These are phyloP conservation scores for Saccharomycopsis hybrid DNA, from an alignment of 1,139 yeast species.

Conservation along the genomic window DNA sequence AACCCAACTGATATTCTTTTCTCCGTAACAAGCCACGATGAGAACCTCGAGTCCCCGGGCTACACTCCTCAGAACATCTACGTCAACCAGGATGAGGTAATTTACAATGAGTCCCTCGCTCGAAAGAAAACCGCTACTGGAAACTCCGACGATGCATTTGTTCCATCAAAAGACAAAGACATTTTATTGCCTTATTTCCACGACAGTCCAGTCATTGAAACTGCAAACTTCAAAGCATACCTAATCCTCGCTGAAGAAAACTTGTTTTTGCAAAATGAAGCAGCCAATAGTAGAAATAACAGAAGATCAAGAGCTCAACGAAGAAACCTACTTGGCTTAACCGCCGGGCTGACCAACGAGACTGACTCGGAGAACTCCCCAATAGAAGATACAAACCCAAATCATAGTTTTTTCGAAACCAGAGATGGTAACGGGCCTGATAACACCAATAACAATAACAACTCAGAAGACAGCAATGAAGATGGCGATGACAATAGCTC, in stretches of 20 bases:
- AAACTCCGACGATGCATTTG: constrained; percentile 3
- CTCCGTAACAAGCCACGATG: neutral
- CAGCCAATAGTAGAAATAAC: neutral
- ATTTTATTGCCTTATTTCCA: constrained; percentile 16
- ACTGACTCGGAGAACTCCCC: neutral
- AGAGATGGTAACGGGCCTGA: neutral
- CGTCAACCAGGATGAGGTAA: constrained; percentile 8
- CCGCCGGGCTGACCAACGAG: neutral
- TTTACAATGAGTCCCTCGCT: neutral
- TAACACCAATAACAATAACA: neutral
- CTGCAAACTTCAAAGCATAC: constrained; percentile 18
- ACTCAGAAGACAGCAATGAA: neutral
- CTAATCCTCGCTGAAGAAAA: constrained; percentile 20
- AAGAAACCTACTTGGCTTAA: constrained; percentile 3
- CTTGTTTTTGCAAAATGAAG: constrained; percentile 20
- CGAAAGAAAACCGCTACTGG: constrained; percentile 1
- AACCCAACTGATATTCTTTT: constrained; percentile 14
- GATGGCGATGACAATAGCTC: neutral
- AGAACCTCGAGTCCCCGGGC: neutral
- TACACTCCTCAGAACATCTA: constrained; percentile 11
- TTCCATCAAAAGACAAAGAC: constrained; percentile 13
- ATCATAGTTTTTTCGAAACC: constrained; percentile 6
- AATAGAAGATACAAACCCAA: constrained; percentile 8
- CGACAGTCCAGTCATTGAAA: constrained; percentile 20
- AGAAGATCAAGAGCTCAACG: constrained; percentile 13